phyloP scores from a whole-genome alignment of 108 stramenopile genomes.

The Chaetoceros muelleri region DNA sequence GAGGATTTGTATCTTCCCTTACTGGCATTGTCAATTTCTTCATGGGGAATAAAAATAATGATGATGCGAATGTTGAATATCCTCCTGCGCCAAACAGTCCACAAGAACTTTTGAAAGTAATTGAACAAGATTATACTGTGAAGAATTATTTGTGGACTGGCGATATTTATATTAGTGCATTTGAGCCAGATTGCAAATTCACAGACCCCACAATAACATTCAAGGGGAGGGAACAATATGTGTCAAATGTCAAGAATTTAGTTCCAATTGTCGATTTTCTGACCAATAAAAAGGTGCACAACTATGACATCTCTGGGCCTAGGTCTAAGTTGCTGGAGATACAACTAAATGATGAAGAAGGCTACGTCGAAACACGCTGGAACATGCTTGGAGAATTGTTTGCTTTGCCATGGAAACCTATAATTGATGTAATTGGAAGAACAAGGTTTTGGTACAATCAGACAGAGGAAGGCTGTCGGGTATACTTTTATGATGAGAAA shows the following conservation, averaged over 20 bases:
- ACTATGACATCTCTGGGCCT: constrained; percentile 19
- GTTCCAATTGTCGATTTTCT: constrained; percentile 49
- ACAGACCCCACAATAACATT: constrained; percentile 75
- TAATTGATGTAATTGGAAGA: constrained; percentile 66
- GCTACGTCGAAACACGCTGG: constrained; percentile 66
- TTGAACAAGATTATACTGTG: constrained; percentile 45
- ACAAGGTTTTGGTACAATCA: constrained; percentile 70
- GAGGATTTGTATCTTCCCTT: constrained; percentile 30
- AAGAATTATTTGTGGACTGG: constrained; percentile 82
- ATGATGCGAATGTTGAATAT: neutral
- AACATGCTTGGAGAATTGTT: constrained; percentile 73
- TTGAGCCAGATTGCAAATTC: constrained; percentile 47
- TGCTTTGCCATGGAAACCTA: constrained; percentile 59
- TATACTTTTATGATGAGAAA: constrained; percentile 66
- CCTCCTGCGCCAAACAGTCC: constrained; percentile 18
- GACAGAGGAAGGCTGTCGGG: constrained; percentile 11
- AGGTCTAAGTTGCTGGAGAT: constrained; percentile 51
- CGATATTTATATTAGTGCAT: constrained; percentile 49
- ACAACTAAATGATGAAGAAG: constrained; percentile 14
- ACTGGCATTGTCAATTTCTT: constrained; percentile 30
- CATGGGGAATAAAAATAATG: neutral
- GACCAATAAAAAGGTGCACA: no score
- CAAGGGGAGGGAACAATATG: constrained; percentile 45
- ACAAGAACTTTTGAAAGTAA: constrained; percentile 39
- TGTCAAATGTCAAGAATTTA: constrained; percentile 53